Evolutionary conservation across 2,329 filamentous ascomycete species (phyloP), one percentile per base, ranked within the genome.

Genomic region (Coniosporium tulheliwenetii): DNA sequence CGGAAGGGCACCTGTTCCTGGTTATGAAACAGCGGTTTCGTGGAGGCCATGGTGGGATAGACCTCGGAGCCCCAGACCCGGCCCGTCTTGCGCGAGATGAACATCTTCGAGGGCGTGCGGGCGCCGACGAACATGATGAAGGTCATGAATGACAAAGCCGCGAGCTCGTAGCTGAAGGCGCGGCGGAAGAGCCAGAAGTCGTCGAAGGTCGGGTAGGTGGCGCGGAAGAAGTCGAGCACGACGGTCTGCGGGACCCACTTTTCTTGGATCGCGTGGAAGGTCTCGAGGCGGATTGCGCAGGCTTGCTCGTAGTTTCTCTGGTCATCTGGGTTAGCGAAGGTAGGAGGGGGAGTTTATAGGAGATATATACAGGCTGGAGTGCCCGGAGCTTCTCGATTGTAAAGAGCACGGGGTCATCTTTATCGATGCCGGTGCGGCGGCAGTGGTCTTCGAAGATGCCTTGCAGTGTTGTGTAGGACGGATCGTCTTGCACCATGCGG

Each of bases 131-230:
- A 89, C 66, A 99, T 81, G 44, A 95, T 81, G 57, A 96, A 98
- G 3, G 91, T 96, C 82, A 98, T 94, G 65, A 98, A 98, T 1
- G 91, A 94, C 47, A 96, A 73, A 1, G 87, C 78, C 14, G 91
- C 89, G 45, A 94, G 79, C 63, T 98, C 91, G 67, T 96, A 95
- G 15, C 85, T 83, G 64, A 98, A 94, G 49, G 94, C 87, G 44
- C 87, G 80, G 44, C 91, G 83, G 84, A 99, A 99, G 43, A 98
- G 75, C 86, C 89, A 98, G 69, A 96, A 95, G 53, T 95, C 87
- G 37, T 83, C 77, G 60, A 85, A 98, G 47, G 84, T 81, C 29
- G 86, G 82, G 63, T 91, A 96, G 5, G 79, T 83, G 48, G 73
- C 70, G 56, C 87, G 83, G 74, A 95, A 95, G 66, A 89, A 95